Evolutionary conservation across 768 basidiomycete genomes (phyloP), one percentile per base, ranked within the genome.

Genomic region (Podaxis carcinomalis): DNA sequence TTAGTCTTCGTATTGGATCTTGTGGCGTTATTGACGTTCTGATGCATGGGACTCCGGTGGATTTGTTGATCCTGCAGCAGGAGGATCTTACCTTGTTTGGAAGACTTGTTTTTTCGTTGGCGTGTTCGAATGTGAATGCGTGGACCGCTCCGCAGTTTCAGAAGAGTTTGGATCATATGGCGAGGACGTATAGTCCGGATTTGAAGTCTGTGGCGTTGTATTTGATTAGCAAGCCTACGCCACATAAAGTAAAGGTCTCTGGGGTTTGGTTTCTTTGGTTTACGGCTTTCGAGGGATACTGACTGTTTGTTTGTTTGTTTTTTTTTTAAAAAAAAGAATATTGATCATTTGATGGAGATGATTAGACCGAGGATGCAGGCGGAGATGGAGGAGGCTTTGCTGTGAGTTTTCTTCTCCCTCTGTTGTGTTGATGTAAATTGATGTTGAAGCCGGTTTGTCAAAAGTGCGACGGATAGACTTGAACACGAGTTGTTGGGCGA

Each of bases 21-120:
- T 94, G 93, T 62, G 92, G 93, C 0, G 79, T 97, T 37, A 80
- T 93, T 51, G 96, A 99, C 66, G 88, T 97, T 4, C 77, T 98
- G 46, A 82, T 84, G 65, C 87, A 89, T 69, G 92, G 92, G 59
- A 78, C 86, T 6, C 83, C 79, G 19, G 82, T 85, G 64, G 87
- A 89, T 57, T 69, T 86, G 3, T 64, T 75, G 16, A 60, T 80
- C 5, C 73, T 86, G 47, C 91, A 94, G 77, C 93, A 95, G 75
- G 95, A 98, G 60, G 97, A 99, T 70, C 74, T 98, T 11, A 77
- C 84, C 40, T 85, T 89, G 77, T 90, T 99, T 58, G 97, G 95
- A 16, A 83, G 88, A 54, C 79, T 99, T 13, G 74, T 99, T 61
- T 84, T 97, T 62, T 78, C 85, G 14, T 74, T 99, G 59, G 89